These are phyloP conservation scores for Venturia asperata DNA, from an alignment of 2,329 filamentous ascomycete species.

Conservation along the genomic window DNA sequence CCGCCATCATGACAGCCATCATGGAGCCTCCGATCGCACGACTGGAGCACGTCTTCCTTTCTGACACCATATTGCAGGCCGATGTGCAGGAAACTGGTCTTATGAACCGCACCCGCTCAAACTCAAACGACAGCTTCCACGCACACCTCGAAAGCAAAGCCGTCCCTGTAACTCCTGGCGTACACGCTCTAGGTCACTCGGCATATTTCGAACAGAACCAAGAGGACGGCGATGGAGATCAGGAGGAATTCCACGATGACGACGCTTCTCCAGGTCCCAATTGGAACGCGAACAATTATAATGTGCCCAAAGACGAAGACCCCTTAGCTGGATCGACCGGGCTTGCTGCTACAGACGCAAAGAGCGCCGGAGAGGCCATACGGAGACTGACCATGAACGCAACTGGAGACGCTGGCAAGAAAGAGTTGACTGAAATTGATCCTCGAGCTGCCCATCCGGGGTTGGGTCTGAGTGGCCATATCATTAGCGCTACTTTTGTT, in stretches of 20 bases:
- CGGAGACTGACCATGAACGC: background rate
- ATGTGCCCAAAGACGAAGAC: conserved; percentile 16
- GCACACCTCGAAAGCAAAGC: conserved; percentile 11
- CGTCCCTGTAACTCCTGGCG: conserved; percentile 39
- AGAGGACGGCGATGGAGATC: conserved; percentile 16
- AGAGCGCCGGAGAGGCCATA: background rate
- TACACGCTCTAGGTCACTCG: conserved; percentile 30
- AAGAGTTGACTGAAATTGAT: conserved; percentile 31
- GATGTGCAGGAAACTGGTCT: conserved; percentile 10
- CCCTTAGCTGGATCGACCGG: background rate
- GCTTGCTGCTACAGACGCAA: background rate
- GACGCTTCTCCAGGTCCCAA: conserved; percentile 29
- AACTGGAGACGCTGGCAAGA: conserved; percentile 2
- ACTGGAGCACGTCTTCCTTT: background rate
- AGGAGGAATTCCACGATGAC: conserved; percentile 25
- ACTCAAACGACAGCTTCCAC: conserved; percentile 3
- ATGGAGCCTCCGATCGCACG: background rate
- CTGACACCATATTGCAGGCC: conserved; percentile 2
- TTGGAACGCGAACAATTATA: conserved; percentile 31
- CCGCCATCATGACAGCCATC: background rate
- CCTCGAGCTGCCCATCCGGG: conserved; percentile 50
- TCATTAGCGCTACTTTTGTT: conserved; percentile 58
- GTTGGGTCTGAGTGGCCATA: conserved; percentile 52
- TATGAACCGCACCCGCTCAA: background rate
- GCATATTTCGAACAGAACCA: conserved; percentile 32